A percentile compares a stretch with the other conserved stretches of the same genome.
phyloP scores from a whole-genome alignment of 1,139 yeast genomes.

The Sporopachydermia cereana region DNA sequence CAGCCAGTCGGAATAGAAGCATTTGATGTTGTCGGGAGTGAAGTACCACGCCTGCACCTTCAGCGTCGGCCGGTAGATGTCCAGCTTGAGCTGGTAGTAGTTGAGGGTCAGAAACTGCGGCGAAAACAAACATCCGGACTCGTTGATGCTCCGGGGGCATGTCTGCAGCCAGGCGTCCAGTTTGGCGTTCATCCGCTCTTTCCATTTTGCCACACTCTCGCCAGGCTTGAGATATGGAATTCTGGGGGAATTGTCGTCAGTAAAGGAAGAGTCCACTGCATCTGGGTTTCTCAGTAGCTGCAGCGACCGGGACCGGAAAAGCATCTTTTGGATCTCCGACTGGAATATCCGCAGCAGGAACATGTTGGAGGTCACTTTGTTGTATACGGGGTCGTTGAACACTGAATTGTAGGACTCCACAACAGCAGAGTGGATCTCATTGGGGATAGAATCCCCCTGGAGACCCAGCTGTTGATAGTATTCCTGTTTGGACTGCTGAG shows the following conservation, averaged over 20 bases:
- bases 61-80: neutral
- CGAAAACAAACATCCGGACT: neutral
- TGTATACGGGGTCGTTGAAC: neutral
- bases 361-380: neutral
- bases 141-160: neutral
- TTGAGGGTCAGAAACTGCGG: constrained; percentile 5
- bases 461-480: neutral
- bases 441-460: neutral
- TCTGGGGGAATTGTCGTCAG: neutral
- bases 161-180: neutral
- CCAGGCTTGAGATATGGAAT: neutral
- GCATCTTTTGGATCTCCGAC: constrained; percentile 4
- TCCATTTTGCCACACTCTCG: neutral
- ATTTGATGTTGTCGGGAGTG: neutral
- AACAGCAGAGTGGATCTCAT: neutral
- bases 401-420: neutral
- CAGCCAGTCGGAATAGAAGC: constrained; percentile 1
- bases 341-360: neutral
- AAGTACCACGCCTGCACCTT: neutral
- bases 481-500: neutral
- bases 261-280: neutral
- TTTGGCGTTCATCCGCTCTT: neutral
- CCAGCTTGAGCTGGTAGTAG: constrained; percentile 4
- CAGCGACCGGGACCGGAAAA: neutral
- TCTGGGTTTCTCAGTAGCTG: neutral